Percentiles rank a stretch among this genome's conserved stretches.
Evolutionary conservation across 768 basidiomycete species (phyloP).

Genomic region (Phylloporus rhodoxanthus): DNA sequence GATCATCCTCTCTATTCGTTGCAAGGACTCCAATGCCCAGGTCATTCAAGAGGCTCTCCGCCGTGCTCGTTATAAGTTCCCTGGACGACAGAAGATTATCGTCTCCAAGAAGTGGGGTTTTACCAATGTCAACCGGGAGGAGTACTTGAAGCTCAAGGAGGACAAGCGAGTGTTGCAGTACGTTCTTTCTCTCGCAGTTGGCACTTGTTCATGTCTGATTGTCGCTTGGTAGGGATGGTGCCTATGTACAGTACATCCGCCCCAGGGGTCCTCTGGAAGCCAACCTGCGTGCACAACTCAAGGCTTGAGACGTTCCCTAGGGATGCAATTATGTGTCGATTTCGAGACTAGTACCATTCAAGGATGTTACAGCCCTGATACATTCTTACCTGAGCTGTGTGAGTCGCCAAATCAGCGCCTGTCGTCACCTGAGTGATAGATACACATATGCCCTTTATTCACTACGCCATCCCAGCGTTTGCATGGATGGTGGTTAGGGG

Average conservation of each 20-base stretch:
- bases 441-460: constrained; percentile 54
- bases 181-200: constrained; percentile 30
- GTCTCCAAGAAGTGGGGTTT: constrained; percentile 99
- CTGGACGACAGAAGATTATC: constrained; percentile 97
- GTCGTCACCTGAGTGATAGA: neutral
- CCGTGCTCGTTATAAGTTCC: constrained; percentile 98
- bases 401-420: neutral
- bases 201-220: neutral
- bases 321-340: constrained; percentile 6
- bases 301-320: constrained; percentile 43
- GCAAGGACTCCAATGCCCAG: constrained; percentile 79
- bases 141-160: constrained; percentile 83
- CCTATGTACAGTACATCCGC: constrained; percentile 91
- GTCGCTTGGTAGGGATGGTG: constrained; percentile 57
- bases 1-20: constrained; percentile 86
- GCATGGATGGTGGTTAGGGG: constrained; percentile 67
- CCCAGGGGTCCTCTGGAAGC: constrained; percentile 79
- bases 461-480: constrained; percentile 55
- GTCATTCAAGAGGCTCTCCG: constrained; percentile 96
- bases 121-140: constrained; percentile 87
- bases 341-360: constrained; percentile 12
- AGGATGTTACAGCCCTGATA: constrained; percentile 18
- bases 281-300: constrained; percentile 81
- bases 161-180: constrained; percentile 86
- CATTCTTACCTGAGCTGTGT: constrained; percentile 9